Base-by-base conservation (phyloP, 1,139 yeast genomes). In the Pneumocystis wakefieldiae region DNA sequence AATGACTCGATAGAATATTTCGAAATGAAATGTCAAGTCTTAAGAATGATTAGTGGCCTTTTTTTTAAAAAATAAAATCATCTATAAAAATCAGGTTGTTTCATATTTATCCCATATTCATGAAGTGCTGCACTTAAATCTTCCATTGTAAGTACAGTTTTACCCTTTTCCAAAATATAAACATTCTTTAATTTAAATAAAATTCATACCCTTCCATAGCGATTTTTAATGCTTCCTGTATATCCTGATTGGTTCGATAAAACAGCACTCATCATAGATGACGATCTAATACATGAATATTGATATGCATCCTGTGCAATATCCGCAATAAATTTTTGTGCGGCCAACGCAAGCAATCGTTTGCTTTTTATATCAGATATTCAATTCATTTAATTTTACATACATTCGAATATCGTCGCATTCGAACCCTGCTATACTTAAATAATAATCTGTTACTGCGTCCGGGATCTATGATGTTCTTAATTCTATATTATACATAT, bases 221-320 rank as follows among this genome's bases (percentile, higher is more conserved):
- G 62, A 15, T 63, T 59, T 12, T 66, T 62, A 6, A 62, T 64
- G 3, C 65, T 63, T 8, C 69, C 69, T 12, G 66, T 66, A 1
- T 64, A 66, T n/a, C 65, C 69, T 10, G 66, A 61, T n/a, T 67
- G 65, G 36, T 64, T 67, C 28, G 66, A 66, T 17, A 68, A 64
- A 57, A 65, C 61, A 14, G 67, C 66, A 53, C 63, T 62, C 41
- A 60, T 65, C 38, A 59, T 61, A 3, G 68, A 69, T 14, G 67
- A 80, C 32, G 91, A 87, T 66, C 97, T 80, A 69, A 94, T 92
- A 66, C 97, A 78, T 12, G 96, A 86, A 73, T 89, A 91, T 72
- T 94, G 98, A 73, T 89, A 92, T 0, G 98, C 97, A 73, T 94
- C 97, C 28, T 91, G 90, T 0, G 98, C 96, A 55, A 94, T 85